These are phyloP conservation scores for Trichoderma cornu-damae DNA, from an alignment of 2,329 filamentous ascomycete species.

Conservation along the genomic window DNA sequence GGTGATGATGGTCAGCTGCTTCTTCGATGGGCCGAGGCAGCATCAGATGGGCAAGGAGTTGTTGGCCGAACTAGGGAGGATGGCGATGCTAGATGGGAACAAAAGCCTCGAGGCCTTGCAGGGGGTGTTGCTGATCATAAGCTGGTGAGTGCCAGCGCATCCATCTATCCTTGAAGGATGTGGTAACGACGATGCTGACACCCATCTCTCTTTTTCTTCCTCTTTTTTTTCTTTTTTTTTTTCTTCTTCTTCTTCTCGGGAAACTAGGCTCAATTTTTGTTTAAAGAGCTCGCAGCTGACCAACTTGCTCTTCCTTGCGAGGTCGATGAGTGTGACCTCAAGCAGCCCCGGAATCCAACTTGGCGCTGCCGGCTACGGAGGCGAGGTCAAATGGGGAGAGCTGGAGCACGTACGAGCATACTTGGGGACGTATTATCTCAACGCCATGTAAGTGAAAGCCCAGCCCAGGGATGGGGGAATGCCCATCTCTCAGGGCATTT, in stretches of 20 bases:
- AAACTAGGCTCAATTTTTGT: conserved; percentile 42
- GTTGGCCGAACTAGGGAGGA: conserved; percentile 39
- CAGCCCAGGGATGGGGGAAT: too few species aligned
- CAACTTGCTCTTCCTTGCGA: conserved; percentile 44
- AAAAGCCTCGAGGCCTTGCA: conserved; percentile 46
- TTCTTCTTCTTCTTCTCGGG: background rate
- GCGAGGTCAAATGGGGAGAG: conserved; percentile 26
- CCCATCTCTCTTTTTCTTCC: too few species aligned
- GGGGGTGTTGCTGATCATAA: conserved; percentile 41
- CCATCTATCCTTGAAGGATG: background rate
- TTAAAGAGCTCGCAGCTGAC: conserved; percentile 47
- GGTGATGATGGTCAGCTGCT: conserved; percentile 41
- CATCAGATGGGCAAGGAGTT: conserved; percentile 41
- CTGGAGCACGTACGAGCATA: conserved; percentile 45
- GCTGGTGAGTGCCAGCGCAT: conserved; percentile 36
- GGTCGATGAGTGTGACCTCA: conserved; percentile 43
- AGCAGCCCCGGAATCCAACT: conserved; percentile 27
- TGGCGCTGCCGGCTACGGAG: background rate
- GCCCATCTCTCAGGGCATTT: background rate
- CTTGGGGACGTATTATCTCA: conserved; percentile 46
- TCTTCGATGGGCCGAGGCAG: conserved; percentile 42
- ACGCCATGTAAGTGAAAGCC: conserved; percentile 39
- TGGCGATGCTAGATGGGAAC: conserved; percentile 38
- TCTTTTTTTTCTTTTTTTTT: too few species aligned
- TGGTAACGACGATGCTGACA: background rate